Percentiles rank a stretch among this genome's conserved stretches.
Conservation (phyloP, 192 early-diverging fungal species). For the Nowakowskiella sp. region DNA sequence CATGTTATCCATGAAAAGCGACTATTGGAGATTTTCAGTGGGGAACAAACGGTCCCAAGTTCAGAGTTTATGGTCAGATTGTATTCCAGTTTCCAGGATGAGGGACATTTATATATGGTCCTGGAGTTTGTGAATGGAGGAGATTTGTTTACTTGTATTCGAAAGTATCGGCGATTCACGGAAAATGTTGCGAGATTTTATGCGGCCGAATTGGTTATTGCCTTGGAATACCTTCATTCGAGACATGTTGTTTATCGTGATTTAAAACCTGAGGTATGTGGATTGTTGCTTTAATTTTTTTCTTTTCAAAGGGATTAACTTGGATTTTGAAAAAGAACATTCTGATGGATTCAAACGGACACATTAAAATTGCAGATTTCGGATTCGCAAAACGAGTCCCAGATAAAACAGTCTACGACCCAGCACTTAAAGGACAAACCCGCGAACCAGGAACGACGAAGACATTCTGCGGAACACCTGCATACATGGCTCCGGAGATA, state of each 20-base stretch:
- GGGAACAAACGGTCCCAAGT: too few relatives aligned
- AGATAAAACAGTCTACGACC: conserved; percentile 14
- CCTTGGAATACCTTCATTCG: conserved; percentile 61
- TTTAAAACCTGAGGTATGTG: conserved; percentile 57
- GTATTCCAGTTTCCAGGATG: conserved; percentile 51
- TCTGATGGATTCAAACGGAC: conserved; percentile 60
- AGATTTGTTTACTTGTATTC: conserved; percentile 71
- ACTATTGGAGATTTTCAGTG: conserved; percentile 40
- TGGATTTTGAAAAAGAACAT: conserved; percentile 48
- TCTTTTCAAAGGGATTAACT: conserved; percentile 29
- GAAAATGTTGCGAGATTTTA: conserved; percentile 68
- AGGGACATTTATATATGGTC: conserved; percentile 48
- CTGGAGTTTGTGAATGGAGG: conserved; percentile 57
- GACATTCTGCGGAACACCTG: conserved; percentile 84
- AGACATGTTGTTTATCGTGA: conserved; percentile 60
- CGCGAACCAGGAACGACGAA: conserved; percentile 26
- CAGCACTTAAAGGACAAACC: not conserved
- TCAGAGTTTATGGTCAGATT: conserved; percentile 47
- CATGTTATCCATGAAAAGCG: conserved; percentile 54
- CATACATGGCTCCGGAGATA: conserved; percentile 32
- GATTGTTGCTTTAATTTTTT: conserved; percentile 23
- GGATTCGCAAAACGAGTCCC: conserved; percentile 64
- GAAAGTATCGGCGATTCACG: conserved; percentile 38
- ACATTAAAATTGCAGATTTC: conserved; percentile 74
- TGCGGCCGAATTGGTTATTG: conserved; percentile 60